A percentile compares a stretch with the other conserved stretches of the same genome.
phyloP scores from a whole-genome alignment of 1,284 basidiomycete species.

The Somion occarium region DNA sequence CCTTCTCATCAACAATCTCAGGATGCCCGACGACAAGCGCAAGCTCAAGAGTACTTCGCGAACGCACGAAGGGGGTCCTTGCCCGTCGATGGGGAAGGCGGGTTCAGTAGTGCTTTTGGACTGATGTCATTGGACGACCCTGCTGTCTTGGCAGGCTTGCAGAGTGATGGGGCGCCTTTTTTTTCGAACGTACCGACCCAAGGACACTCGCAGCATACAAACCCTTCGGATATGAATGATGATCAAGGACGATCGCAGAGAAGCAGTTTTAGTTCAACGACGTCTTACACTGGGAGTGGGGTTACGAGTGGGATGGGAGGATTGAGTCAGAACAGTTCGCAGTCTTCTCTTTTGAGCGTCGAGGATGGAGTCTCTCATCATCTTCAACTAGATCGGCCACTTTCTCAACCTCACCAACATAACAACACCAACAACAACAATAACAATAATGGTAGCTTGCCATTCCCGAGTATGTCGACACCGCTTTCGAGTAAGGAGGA shows the following conservation, averaged over 20 bases:
- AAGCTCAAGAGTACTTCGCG: not conserved
- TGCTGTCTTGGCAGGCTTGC: constrained; percentile 54
- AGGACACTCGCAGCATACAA: not conserved
- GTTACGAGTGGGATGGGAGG: not conserved
- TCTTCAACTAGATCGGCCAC: not conserved
- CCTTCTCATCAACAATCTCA: not conserved
- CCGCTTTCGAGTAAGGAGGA: constrained; percentile 31
- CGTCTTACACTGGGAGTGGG: not conserved
- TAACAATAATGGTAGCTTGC: not conserved
- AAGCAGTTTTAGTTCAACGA: not conserved
- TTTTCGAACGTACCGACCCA: constrained; percentile 35
- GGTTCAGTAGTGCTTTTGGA: constrained; percentile 64
- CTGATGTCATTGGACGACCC: constrained; percentile 69
- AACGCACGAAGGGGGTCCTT: not conserved
- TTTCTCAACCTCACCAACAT: not conserved
- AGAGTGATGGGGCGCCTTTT: constrained; percentile 54
- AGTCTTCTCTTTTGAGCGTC: not conserved
- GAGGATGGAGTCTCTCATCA: not conserved
- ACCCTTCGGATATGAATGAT: not conserved
- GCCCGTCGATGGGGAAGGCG: constrained; percentile 29
- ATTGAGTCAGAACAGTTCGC: constrained; percentile 1
- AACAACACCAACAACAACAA: not conserved
- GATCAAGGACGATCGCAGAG: not conserved
- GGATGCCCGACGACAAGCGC: not conserved
- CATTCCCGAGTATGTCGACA: constrained; percentile 1